These are phyloP conservation scores for Glycine soja DNA, from an alignment of 306 rosid species.

Conservation along the genomic window DNA sequence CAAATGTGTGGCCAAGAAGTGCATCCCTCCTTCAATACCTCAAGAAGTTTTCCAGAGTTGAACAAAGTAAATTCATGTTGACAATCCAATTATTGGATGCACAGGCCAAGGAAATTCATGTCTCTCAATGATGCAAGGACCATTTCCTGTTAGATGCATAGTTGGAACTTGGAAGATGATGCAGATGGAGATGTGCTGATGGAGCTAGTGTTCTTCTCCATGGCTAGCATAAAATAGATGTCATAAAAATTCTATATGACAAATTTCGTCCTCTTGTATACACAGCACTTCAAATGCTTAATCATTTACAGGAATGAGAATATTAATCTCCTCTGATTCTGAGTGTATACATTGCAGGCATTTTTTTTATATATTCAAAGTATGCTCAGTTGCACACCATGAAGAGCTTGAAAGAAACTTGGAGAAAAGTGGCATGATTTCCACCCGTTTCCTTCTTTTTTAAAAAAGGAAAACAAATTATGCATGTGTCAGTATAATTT, in stretches of 20 bases:
- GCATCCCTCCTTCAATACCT: constrained; percentile 67
- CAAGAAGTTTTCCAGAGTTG: constrained; percentile 59
- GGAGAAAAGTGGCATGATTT: too few species aligned
- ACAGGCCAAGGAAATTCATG: constrained; percentile 48
- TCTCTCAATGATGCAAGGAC: constrained; percentile 23
- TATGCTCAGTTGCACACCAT: too few species aligned
- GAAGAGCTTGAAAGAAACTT: too few species aligned
- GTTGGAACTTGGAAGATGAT: constrained; percentile 26
- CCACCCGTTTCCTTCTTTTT: too few species aligned
- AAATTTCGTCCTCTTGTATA: neutral
- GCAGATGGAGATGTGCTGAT: neutral
- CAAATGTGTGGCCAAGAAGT: constrained; percentile 79
- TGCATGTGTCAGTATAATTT: too few species aligned
- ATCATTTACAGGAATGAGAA: neutral
- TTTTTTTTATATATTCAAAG: too few species aligned
- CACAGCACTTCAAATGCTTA: neutral
- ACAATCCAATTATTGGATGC: constrained; percentile 46
- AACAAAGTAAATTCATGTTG: constrained; percentile 17
- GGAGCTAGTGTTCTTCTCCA: neutral
- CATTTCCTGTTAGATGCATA: constrained; percentile 26
- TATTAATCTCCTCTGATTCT: neutral
- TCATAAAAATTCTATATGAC: neutral
- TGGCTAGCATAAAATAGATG: too few species aligned
- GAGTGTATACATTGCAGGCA: neutral
- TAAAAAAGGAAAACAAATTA: too few species aligned